A percentile compares a stretch with the other conserved stretches of the same genome.
Conservation (phyloP, 495 filamentous ascomycete species). For the Achaetomiella virescens region DNA sequence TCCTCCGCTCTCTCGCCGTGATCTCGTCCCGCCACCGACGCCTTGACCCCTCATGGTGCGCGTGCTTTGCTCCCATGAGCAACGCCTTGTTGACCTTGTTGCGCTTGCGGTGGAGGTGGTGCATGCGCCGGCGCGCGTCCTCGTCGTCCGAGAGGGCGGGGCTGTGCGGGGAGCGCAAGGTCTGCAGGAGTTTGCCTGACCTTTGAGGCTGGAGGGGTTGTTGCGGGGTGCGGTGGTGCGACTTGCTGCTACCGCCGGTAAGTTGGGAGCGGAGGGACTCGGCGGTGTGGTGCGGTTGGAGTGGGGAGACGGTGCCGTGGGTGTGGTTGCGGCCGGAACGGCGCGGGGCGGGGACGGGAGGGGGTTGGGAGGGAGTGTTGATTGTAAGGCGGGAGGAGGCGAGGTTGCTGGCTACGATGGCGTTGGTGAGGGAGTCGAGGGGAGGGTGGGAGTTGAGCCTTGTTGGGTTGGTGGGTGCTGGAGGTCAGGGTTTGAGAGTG, state of each 20-base stretch:
- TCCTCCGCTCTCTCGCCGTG: slow-evolving; percentile 68
- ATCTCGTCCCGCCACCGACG: slow-evolving; percentile 78
- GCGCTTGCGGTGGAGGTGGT: slow-evolving; percentile 35
- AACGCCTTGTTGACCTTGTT: slow-evolving; percentile 27
- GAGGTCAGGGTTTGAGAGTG: slow-evolving; percentile 6
- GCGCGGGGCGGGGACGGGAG: slow-evolving; percentile 25
- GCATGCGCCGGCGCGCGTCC: slow-evolving; percentile 31
- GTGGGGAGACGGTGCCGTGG: no score
- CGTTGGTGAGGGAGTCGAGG: slow-evolving; percentile 51
- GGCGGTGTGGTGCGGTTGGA: slow-evolving; percentile 42
- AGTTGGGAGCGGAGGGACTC: slow-evolving; percentile 27
- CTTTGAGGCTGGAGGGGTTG: slow-evolving; percentile 19
- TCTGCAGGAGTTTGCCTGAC: slow-evolving; percentile 58
- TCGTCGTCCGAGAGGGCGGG: slow-evolving; percentile 52
- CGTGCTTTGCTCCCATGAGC: slow-evolving; percentile 48
- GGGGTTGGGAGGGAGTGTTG: slow-evolving; percentile 25
- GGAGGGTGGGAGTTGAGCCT: slow-evolving; percentile 23
- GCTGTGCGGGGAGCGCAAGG: slow-evolving; percentile 57
- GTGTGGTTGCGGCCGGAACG: slow-evolving; percentile 24
- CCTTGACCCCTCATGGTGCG: slow-evolving; percentile 81
- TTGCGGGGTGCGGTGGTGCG: slow-evolving; percentile 33
- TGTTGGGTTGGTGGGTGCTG: slow-evolving; percentile 13
- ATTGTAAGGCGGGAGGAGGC: slow-evolving; percentile 53
- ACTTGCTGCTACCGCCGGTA: slow-evolving; percentile 51
- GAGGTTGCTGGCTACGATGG: slow-evolving; percentile 78